Percentiles rank a stretch among this genome's conserved stretches.
Conservation (phyloP, 176 grass and related monocot species). For the Avena eriantha region DNA sequence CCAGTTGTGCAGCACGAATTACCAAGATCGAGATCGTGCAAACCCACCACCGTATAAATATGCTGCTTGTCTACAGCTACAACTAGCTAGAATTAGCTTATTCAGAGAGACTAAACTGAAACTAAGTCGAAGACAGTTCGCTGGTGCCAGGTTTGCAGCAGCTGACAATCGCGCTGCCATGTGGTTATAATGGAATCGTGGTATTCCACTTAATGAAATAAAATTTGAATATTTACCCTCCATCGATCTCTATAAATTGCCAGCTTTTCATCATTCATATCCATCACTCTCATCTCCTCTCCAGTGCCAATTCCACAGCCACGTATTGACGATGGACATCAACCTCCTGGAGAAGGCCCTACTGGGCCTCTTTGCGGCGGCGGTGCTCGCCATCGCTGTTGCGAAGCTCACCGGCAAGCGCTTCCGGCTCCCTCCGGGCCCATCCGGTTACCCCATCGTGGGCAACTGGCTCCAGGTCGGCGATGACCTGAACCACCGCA, state of each 20-base stretch:
- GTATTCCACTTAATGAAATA: not conserved
- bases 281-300: not conserved
- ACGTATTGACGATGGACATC: conserved; percentile 58
- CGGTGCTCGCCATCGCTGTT: conserved; percentile 62
- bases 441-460: conserved; percentile 65
- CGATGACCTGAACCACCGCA: conserved; percentile 92
- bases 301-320: not conserved
- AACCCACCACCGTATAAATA: not conserved
- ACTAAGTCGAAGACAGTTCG: not conserved
- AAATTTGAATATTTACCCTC: not conserved
- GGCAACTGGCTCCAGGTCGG: conserved; percentile 98
- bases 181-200: not conserved
- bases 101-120: not conserved
- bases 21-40: not conserved
- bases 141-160: not conserved
- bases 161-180: not conserved
- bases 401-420: conserved; percentile 78
- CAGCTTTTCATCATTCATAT: not conserved
- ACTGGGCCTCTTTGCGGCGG: conserved; percentile 76
- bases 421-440: conserved; percentile 67
- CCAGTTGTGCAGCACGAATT: not conserved
- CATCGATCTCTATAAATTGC: conserved; percentile 16
- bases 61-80: not conserved
- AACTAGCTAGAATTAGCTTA: not conserved
- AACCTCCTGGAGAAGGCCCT: conserved; percentile 85